Conservation (phyloP, 1,139 yeast species). For the Taphrina betulina region DNA sequence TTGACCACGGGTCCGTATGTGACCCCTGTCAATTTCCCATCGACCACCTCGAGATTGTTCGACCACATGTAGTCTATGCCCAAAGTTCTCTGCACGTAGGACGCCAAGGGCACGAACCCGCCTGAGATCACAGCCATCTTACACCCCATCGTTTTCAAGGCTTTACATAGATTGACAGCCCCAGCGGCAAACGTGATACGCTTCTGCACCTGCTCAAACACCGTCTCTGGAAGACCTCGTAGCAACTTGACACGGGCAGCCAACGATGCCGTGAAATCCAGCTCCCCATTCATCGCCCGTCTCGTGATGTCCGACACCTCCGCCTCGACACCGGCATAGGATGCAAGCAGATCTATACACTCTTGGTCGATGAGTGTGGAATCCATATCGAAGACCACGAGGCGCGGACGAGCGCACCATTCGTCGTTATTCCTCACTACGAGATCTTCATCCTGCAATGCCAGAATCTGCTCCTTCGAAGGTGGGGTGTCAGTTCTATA, state of each 20-base stretch:
- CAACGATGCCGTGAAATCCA: slow-evolving; percentile 84
- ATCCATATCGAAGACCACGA: slow-evolving; percentile 95
- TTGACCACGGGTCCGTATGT: slow-evolving; percentile 80
- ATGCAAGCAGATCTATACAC: slow-evolving; percentile 93
- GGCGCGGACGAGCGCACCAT: slow-evolving; percentile 43
- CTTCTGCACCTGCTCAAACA: slow-evolving; percentile 76
- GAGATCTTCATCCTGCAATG: slow-evolving; percentile 14
- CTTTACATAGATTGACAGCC: slow-evolving; percentile 65
- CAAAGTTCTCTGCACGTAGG: slow-evolving; percentile 63
- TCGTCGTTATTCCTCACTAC: slow-evolving; percentile 20
- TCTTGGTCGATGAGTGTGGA: slow-evolving; percentile 95
- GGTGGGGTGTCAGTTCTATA: slow-evolving; percentile 8
- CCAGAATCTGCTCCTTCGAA: slow-evolving; percentile 1
- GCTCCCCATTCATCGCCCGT: slow-evolving; percentile 94
- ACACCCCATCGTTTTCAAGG: slow-evolving; percentile 61
- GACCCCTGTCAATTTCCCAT: slow-evolving; percentile 52
- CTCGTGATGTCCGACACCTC: slow-evolving; percentile 77
- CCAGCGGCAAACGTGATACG: slow-evolving; percentile 79
- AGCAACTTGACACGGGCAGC: slow-evolving; percentile 70
- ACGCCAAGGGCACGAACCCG: slow-evolving; percentile 88
- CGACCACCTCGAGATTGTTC: slow-evolving; percentile 52
- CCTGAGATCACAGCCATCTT: slow-evolving; percentile 89
- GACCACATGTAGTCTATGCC: slow-evolving; percentile 87
- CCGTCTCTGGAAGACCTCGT: slow-evolving; percentile 72
- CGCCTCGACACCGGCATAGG: slow-evolving; percentile 73